Conservation (phyloP, 768 basidiomycete species). For the Auriscalpium vulgare region DNA sequence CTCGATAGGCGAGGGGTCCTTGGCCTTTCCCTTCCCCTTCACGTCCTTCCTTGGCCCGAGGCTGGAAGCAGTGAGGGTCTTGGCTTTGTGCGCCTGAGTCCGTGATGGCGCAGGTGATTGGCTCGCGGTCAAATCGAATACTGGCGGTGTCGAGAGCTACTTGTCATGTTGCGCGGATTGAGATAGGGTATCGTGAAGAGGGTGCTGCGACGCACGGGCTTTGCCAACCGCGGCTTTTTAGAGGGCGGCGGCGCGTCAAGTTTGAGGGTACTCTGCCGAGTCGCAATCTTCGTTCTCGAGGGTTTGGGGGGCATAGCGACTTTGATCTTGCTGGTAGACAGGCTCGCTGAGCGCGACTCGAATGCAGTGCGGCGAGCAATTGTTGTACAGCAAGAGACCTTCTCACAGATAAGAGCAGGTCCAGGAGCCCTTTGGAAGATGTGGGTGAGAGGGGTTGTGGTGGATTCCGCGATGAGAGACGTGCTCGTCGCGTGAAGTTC, state of each 20-base stretch:
- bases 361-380: too few relatives aligned
- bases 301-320: constrained; percentile 2
- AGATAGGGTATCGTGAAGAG: background rate
- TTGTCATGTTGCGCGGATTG: background rate
- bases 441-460: too few relatives aligned
- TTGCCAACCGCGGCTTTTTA: constrained; percentile 6
- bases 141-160: constrained; percentile 3
- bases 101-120: background rate
- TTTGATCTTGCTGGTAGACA: too few relatives aligned
- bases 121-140: background rate
- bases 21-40: constrained; percentile 21
- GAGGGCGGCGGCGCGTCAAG: constrained; percentile 8
- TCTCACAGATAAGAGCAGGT: too few relatives aligned
- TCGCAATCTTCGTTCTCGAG: background rate
- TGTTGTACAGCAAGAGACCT: too few relatives aligned
- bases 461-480: too few relatives aligned
- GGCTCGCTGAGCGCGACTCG: too few relatives aligned
- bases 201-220: constrained; percentile 2
- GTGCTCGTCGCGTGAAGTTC: too few relatives aligned
- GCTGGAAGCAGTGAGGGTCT: background rate
- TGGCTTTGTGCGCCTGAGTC: background rate
- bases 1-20: background rate
- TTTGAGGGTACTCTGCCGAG: constrained; percentile 13
- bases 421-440: too few relatives aligned
- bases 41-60: constrained; percentile 1